These are phyloP conservation scores for Raddia distichophylla DNA, from an alignment of 176 grass and related monocot genomes.

Conservation along the genomic window DNA sequence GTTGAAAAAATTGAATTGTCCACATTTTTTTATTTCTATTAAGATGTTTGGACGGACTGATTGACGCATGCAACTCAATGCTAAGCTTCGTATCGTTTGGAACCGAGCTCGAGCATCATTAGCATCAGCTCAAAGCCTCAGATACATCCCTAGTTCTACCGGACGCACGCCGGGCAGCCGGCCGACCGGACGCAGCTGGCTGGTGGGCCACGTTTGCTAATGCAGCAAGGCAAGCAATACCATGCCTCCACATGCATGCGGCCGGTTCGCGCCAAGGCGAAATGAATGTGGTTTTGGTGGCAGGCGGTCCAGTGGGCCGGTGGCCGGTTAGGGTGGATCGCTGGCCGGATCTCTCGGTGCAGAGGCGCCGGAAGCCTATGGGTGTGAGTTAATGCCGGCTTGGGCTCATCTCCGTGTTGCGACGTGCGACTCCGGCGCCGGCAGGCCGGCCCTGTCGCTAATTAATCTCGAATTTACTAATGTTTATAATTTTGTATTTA, in stretches of 20 bases:
- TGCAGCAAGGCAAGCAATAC: background rate
- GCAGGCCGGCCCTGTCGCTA: background rate
- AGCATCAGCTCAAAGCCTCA: too few relatives aligned
- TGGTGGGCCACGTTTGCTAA: background rate
- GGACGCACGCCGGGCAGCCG: too few relatives aligned
- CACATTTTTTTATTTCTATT: too few relatives aligned
- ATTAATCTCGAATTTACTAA: background rate
- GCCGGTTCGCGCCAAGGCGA: slow-evolving; percentile 14
- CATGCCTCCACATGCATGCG: background rate
- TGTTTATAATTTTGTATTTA: too few relatives aligned
- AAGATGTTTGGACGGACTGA: too few relatives aligned
- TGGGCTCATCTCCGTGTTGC: background rate
- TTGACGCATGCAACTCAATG: too few relatives aligned
- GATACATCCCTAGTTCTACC: too few relatives aligned
- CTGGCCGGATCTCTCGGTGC: background rate
- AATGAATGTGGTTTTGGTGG: slow-evolving; percentile 32
- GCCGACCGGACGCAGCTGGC: too few relatives aligned
- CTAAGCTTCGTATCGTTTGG: too few relatives aligned
- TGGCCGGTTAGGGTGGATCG: background rate
- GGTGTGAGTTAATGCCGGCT: background rate
- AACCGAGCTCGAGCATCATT: too few relatives aligned
- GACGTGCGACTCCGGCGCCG: background rate
- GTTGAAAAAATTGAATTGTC: too few relatives aligned
- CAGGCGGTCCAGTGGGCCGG: background rate
- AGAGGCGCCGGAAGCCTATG: background rate